A percentile compares a stretch with the other conserved stretches of the same genome.
Conservation (phyloP, 768 basidiomycete genomes). For the Cystobasidium tubakii region DNA sequence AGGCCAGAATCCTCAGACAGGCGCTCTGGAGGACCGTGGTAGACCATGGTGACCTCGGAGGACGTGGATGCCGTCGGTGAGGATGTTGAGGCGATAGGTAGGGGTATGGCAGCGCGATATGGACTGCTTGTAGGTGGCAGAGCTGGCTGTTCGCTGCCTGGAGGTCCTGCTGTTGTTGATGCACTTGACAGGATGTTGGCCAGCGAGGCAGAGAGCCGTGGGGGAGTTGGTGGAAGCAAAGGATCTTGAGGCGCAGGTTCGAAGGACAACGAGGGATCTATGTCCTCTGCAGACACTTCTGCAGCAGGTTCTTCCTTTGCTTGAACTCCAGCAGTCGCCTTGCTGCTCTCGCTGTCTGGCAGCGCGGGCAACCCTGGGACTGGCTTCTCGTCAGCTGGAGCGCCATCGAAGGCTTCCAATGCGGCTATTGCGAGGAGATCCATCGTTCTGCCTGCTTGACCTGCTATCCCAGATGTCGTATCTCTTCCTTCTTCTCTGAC, state of each 20-base stretch:
- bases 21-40: not conserved
- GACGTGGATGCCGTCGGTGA: not conserved
- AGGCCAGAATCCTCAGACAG: conserved; percentile 41
- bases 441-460: not conserved
- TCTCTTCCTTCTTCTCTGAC: not conserved
- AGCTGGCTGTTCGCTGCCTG: not conserved
- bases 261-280: not conserved
- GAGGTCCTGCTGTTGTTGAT: not conserved
- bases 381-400: not conserved
- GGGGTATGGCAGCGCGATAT: not conserved
- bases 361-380: not conserved
- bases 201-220: not conserved
- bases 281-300: conserved; percentile 10
- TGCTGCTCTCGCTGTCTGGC: not conserved
- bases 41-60: not conserved
- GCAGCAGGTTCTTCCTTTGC: not conserved
- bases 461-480: not conserved
- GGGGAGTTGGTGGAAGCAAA: not conserved
- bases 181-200: conserved; percentile 12
- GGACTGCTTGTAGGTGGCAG: not conserved
- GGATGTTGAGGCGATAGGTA: not conserved
- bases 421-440: conserved; percentile 13
- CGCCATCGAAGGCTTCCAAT: conserved; percentile 4
- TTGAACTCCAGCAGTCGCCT: not conserved
- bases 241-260: not conserved